Evolutionary conservation across 371 early-diverging fungal species (phyloP).

Genomic region (Capillidium heterosporum): DNA sequence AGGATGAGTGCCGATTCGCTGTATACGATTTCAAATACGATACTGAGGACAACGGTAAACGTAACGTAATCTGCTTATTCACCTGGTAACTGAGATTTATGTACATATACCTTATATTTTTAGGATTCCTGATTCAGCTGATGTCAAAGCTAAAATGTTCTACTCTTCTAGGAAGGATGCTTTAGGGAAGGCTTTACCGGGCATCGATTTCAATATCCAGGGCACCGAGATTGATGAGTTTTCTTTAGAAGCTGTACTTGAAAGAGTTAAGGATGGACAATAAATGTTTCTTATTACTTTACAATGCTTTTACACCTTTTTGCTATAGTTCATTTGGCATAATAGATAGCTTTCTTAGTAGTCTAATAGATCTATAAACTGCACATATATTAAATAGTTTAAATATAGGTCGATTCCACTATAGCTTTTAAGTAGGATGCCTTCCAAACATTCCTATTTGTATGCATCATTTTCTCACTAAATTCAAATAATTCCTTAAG

Average conservation of each 20-base stretch:
- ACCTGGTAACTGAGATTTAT: conserved; percentile 24
- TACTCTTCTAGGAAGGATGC: conserved; percentile 79
- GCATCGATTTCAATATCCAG: conserved; percentile 65
- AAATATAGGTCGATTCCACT: too few species aligned
- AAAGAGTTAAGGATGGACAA: conserved; percentile 31
- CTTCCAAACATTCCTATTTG: too few species aligned
- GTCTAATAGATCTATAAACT: too few species aligned
- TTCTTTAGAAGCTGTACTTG: conserved; percentile 47
- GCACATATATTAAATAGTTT: too few species aligned
- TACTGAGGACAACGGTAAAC: conserved; percentile 37
- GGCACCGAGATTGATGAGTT: conserved; percentile 59
- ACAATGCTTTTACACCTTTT: too few species aligned
- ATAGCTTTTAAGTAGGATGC: too few species aligned
- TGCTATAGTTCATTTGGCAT: too few species aligned
- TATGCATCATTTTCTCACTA: too few species aligned
- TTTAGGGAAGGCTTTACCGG: conserved; percentile 53
- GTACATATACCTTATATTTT: not conserved
- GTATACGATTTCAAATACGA: conserved; percentile 69
- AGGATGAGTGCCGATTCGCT: conserved; percentile 55
- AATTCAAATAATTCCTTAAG: too few species aligned
- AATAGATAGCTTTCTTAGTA: too few species aligned
- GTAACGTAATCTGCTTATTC: conserved; percentile 52
- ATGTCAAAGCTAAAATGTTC: conserved; percentile 73
- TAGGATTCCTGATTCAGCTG: conserved; percentile 70
- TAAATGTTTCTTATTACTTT: not conserved